Evolutionary conservation across 2,329 filamentous ascomycete species (phyloP).

Genomic region (Exophiala bonariae): DNA sequence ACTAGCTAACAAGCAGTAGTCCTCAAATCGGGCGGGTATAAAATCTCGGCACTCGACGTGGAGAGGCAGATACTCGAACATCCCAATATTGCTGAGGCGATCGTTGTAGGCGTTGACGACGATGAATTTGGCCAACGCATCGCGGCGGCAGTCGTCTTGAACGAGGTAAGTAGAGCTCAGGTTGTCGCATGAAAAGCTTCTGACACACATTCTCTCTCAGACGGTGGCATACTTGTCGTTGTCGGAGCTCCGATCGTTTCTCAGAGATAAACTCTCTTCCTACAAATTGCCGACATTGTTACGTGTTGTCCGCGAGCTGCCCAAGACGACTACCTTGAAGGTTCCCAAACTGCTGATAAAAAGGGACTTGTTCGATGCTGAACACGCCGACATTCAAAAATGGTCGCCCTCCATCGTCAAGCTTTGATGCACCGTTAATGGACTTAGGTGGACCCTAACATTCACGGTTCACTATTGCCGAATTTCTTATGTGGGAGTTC

Average conservation of each 20-base stretch:
- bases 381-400: slow-evolving; percentile 18
- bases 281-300: slow-evolving; percentile 51
- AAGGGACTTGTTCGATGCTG: slow-evolving; percentile 38
- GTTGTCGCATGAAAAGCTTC: background rate
- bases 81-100: slow-evolving; percentile 46
- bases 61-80: slow-evolving; percentile 49
- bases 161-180: background rate
- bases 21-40: slow-evolving; percentile 51
- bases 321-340: slow-evolving; percentile 49
- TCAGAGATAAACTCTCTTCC: slow-evolving; percentile 41
- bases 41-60: slow-evolving; percentile 48
- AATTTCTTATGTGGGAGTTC: no score
- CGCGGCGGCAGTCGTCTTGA: slow-evolving; percentile 38
- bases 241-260: slow-evolving; percentile 39
- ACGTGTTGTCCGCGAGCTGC: slow-evolving; percentile 44
- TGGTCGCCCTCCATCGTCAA: no score
- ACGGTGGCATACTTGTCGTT: background rate
- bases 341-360: slow-evolving; percentile 51
- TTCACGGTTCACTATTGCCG: no score
- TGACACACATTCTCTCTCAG: background rate
- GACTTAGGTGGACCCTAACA: no score
- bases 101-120: slow-evolving; percentile 49
- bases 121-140: slow-evolving; percentile 51
- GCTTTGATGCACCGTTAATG: no score
- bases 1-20: slow-evolving; percentile 47